Base-by-base conservation (phyloP, 257 asterid genomes). In the Solanum microdontum region DNA sequence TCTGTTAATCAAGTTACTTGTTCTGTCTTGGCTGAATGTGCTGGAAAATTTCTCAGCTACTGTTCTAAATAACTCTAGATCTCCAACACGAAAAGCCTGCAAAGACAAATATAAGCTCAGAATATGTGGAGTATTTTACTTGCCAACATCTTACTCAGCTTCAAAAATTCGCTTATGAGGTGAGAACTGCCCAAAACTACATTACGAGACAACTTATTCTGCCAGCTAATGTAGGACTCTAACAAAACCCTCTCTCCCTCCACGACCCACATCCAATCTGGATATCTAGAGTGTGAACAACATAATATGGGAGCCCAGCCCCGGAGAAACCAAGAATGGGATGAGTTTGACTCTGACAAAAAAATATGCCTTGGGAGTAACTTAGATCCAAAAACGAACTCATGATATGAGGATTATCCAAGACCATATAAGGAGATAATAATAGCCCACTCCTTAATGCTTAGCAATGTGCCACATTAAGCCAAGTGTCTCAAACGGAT, bases 41-140 rank as follows among this genome's bases (percentile, higher is more conserved):
- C 85, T 85, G 55, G 93, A 75, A 36, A 94, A 94, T 87, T 93
- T 92, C 86, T 93, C 98, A 21, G 95, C 95, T 6, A 93, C 93
- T 2, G 90, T 66, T 92, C 89, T 94, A 87, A 95, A 93, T 77
- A 94, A 91, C 90, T 93, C 98, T 87, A 95, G 77, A 84, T 94
- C 96, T 88, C 98, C 98, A 14, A 92, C 90, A 23, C 98, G 93
- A 86, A 95, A 94, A 48, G 98, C 98, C 98, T 95, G 92, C 77
- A 86, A 89, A 84, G 48, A 85, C 84, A 66, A 55, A 87, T 8
- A 36, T 13, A 40, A 24, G 62, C 36, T 77, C 36, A 77, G 62
- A 40, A 7, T 23, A 73, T 4, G 32, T 36, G 19, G 4, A 7
- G 83, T 75, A 36, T 0, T 36, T 21, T 37, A 37, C 26, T 11